phyloP scores from a whole-genome alignment of 345 rosid species.

The Iberis pinnata region DNA sequence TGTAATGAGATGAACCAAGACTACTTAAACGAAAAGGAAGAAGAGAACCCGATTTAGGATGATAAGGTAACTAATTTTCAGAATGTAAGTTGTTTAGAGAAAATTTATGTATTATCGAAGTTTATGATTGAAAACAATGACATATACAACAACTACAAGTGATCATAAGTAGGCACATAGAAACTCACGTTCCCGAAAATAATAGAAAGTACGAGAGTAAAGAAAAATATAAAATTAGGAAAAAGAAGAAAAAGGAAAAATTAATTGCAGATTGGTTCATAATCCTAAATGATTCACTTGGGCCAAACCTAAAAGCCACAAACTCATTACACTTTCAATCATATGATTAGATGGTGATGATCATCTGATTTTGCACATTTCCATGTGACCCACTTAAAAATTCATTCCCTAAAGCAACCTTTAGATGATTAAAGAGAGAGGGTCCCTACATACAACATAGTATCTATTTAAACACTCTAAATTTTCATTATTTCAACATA shows the following conservation, averaged over 20 bases:
- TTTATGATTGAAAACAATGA: conserved; percentile 7
- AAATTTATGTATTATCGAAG: background rate
- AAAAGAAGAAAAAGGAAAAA: background rate
- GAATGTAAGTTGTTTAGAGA: background rate
- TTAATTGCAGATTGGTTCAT: conserved; percentile 22
- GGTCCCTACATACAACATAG: conserved; percentile 8
- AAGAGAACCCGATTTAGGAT: background rate
- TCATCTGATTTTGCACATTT: conserved; percentile 33
- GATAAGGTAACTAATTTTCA: background rate
- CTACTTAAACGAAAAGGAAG: too few species aligned
- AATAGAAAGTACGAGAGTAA: conserved; percentile 11
- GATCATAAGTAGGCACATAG: conserved; percentile 6
- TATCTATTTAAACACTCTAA: conserved; percentile 25
- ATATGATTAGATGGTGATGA: conserved; percentile 36
- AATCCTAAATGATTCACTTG: conserved; percentile 28
- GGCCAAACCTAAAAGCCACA: conserved; percentile 25
- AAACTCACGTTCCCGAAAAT: conserved; percentile 17
- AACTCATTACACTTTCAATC: conserved; percentile 28
- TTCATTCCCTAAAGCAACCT: conserved; percentile 8
- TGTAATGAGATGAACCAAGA: too few species aligned
- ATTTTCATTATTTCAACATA: conserved; percentile 12
- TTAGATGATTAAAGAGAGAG: conserved; percentile 15
- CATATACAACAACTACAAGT: conserved; percentile 15
- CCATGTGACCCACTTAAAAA: conserved; percentile 32
- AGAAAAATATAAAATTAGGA: background rate